A percentile compares a stretch with the other conserved stretches of the same genome.
Conservation (phyloP, 768 basidiomycete species). For the Leccinum variicolor region DNA sequence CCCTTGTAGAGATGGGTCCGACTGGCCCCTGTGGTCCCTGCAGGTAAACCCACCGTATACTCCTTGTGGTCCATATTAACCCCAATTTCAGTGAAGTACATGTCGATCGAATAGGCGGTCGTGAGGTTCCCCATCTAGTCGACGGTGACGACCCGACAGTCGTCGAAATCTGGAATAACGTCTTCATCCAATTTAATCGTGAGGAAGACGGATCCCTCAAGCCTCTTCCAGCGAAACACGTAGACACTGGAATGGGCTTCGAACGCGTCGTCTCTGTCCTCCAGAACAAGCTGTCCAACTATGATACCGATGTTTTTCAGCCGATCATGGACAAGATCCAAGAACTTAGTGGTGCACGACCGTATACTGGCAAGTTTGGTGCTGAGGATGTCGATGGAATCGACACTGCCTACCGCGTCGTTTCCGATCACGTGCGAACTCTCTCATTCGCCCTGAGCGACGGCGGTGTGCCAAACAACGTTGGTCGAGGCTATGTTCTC, state of each 20-base stretch:
- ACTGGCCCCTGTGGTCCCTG: constrained; percentile 98
- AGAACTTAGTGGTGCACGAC: constrained; percentile 82
- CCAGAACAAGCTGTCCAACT: constrained; percentile 91
- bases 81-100: constrained; percentile 76
- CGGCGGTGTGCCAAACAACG: constrained; percentile 94
- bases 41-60: constrained; percentile 44
- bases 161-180: constrained; percentile 99
- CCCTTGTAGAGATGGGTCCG: constrained; percentile 88
- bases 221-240: constrained; percentile 85
- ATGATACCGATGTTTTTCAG: constrained; percentile 94
- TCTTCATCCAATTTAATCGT: constrained; percentile 98
- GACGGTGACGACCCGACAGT: constrained; percentile 97
- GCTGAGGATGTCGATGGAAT: constrained; percentile 94
- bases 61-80: neutral
- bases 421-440: constrained; percentile 95
- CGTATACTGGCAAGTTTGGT: constrained; percentile 90
- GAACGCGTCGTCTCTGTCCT: constrained; percentile 94
- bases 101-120: constrained; percentile 95
- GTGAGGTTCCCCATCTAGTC: constrained; percentile 89
- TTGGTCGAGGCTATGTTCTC: constrained; percentile 96
- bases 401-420: constrained; percentile 95
- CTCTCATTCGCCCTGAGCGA: constrained; percentile 95
- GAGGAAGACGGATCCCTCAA: constrained; percentile 83
- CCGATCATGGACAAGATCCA: constrained; percentile 88
- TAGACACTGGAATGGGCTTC: constrained; percentile 99